phyloP scores from a whole-genome alignment of 106 monocot species.

The Phalaenopsis aphrodite region DNA sequence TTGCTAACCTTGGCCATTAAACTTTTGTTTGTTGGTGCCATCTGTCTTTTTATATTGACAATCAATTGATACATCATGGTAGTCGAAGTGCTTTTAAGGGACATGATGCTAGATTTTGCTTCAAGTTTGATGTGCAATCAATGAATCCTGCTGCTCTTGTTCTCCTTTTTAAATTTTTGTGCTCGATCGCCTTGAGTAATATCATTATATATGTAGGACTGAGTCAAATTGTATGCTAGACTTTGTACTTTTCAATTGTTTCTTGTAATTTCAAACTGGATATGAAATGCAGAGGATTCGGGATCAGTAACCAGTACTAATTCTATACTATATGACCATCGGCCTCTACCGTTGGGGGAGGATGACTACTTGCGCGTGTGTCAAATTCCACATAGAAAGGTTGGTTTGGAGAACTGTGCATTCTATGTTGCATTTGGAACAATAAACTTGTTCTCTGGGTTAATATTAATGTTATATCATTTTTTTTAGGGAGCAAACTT shows the following conservation, averaged over 20 bases:
- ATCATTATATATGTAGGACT: background rate
- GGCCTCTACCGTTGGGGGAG: slow-evolving; percentile 31
- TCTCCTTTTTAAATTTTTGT: background rate
- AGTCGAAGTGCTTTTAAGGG: background rate
- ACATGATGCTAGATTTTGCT: background rate
- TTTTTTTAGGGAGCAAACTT: slow-evolving; percentile 44
- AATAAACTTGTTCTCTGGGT: no score
- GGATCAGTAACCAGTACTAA: slow-evolving; percentile 14
- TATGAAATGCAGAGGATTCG: slow-evolving; percentile 31
- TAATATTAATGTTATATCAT: background rate
- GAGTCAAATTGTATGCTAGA: background rate
- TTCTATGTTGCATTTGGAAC: background rate
- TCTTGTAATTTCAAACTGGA: background rate
- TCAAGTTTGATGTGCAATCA: background rate
- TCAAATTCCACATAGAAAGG: slow-evolving; percentile 78
- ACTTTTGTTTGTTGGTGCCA: background rate
- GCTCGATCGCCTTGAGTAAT: background rate
- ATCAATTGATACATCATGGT: background rate
- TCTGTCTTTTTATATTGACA: background rate
- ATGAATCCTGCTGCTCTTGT: background rate
- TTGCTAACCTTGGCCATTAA: background rate
- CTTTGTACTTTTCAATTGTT: background rate
- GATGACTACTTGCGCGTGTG: slow-evolving; percentile 66
- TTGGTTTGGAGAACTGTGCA: slow-evolving; percentile 12
- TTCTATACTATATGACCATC: slow-evolving; percentile 60